Base-by-base conservation (phyloP, 2,329 filamentous ascomycete genomes). In the Madurella fahalii region DNA sequence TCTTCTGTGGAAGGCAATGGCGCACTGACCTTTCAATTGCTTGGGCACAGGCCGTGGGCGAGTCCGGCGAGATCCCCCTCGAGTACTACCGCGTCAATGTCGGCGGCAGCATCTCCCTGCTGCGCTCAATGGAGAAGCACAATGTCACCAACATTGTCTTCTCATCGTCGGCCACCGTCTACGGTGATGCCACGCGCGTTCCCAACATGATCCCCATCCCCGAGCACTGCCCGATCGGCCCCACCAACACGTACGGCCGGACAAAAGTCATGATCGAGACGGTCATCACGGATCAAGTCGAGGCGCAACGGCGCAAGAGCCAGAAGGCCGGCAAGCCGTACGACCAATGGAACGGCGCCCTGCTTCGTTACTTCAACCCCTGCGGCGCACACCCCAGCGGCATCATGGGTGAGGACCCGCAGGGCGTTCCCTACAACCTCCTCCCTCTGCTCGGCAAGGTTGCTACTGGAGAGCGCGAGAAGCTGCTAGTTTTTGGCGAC, bases 1-100 rank as follows among this genome's bases (percentile, higher is more conserved):
- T 16, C 15, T 20, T 32, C 25, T 25, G 31, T 25, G 25, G 44
- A 31, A 45, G 40, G 34, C 25, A 25, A 17, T 42, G 41, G 15
- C 32, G 43, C n/a, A 25, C 43, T 17, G n/a, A 17, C 34, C 43
- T 45, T 30, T 31, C 45, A 25, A 12, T 37, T 16, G 15, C 31
- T 18, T 25, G 18, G 17, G 11, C 54, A n/a, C 64, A 95, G 90
- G 93, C 95, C 45, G 94, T 99, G 57, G 94, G 94, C 68, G 93
- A 99, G 77, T 97, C 93, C 51, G 85, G 82, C 67, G 90, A 95
- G 73, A 95, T 90, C 60, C 94, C 94, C 44, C 84, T 97, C 68
- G 92, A 96, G 75, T 99, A 99, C 83, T 99, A 96, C 81, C 83
- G 88, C 65, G 89, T 96, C 78, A 99, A 99, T 71, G 94, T 97